phyloP scores from a whole-genome alignment of 2,329 filamentous ascomycete genomes.

The Fusarium poae region DNA sequence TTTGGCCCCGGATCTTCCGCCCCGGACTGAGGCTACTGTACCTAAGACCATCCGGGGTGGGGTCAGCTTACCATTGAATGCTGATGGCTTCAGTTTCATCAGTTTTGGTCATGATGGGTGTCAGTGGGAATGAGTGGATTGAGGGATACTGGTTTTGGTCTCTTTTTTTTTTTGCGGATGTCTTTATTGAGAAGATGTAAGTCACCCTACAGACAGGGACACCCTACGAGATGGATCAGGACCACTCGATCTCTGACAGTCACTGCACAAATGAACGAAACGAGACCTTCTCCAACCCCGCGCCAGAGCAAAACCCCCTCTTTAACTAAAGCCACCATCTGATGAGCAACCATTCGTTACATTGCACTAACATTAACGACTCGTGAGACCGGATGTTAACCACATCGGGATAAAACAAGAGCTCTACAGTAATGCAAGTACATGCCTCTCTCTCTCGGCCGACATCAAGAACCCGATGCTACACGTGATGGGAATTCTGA shows the following conservation, averaged over 20 bases:
- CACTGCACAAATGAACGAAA: neutral
- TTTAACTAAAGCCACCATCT: conserved; percentile 11
- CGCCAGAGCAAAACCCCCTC: conserved; percentile 16
- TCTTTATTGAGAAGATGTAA: conserved; percentile 32
- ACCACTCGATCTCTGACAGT: neutral
- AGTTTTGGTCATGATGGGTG: neutral
- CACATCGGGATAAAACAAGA: conserved; percentile 7
- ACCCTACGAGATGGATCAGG: neutral
- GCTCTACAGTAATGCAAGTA: conserved; percentile 1
- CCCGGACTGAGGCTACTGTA: conserved; percentile 32
- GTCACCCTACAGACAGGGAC: conserved; percentile 31
- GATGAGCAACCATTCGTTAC: conserved; percentile 1
- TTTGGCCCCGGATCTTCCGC: conserved; percentile 44
- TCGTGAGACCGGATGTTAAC: conserved; percentile 10
- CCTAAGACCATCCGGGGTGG: conserved; percentile 7
- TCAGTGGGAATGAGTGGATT: neutral
- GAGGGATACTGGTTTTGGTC: neutral
- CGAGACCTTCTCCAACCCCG: conserved; percentile 22
- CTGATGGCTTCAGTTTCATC: conserved; percentile 11
- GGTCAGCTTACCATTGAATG: conserved; percentile 30
- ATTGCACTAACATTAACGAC: neutral
- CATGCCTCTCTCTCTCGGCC: conserved; percentile 23
- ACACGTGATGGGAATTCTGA: conserved; percentile 36
- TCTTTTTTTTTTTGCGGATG: conserved; percentile 9
- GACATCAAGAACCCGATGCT: conserved; percentile 30